Evolutionary conservation across 202 grass and related monocot species (phyloP), one percentile per base, ranked within the genome.

Genomic region (Zizania palustris): DNA sequence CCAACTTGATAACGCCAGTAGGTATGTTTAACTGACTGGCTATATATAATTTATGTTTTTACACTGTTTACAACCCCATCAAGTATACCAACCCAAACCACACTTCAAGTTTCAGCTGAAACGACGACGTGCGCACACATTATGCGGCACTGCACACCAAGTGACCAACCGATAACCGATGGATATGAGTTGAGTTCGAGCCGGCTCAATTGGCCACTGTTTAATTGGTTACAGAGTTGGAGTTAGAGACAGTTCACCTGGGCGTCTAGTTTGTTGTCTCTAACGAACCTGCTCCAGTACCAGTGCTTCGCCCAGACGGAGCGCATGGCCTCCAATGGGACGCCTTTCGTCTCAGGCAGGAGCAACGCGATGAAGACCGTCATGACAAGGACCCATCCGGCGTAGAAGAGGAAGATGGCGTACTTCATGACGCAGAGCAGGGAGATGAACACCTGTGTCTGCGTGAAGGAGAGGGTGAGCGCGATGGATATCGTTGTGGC

Each of bases 351-450:
- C 75, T 87, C 85, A 62, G 85, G 85, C 45, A 87, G 73, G 62
- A 87, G 73, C 21, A 11, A 16, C 1, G 75, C 73, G 16, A 87
- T 5, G 80, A 87, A 87, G 0, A 13, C 12, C 12, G 85, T 83
- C 80, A 88, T 88, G 48, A 1, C 5, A 1, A 88, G 33, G 11
- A 90, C 43, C 80, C 83, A 88, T 5, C 16, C 74, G 4, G 93
- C 90, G 55, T 86, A 96, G 82, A 88, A 96, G 0, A 84, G 67
- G 59, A 96, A 96, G 1, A 90, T 82, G 0, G 13, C 90, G 13
- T 85, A 74, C 69, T 84, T 96, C 71, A 90, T 87, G 59, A 45
- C 64, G 67, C 93, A 97, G 43, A 97, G 65, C 79, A 93, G 62
- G 49, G 88, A 9, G 19, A 91, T 49, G 71, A 93, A 97, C 35